Base-by-base conservation (phyloP, 352 stramenopile genomes). In the Plasmopara halstedii region DNA sequence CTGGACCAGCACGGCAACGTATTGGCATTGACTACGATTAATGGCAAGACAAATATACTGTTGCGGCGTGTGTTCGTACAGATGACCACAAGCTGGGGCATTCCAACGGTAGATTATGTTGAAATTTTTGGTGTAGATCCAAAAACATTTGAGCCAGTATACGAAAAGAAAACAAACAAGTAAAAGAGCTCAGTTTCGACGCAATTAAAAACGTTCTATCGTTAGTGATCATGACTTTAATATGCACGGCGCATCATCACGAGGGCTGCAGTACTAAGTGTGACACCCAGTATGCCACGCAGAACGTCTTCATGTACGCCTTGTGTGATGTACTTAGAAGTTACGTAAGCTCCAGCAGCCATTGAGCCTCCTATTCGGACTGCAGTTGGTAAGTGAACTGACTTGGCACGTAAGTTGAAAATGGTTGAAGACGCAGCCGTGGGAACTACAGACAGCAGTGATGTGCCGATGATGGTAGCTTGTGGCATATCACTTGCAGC, bases 81-180 rank as follows among this genome's bases (percentile, higher is more conserved):
- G 46, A 86, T 86, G 73, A 88, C 77, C 21, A 88, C 61, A 21
- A 84, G 76, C 31, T 89, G 77, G 81, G 75, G 75, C 11, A 77
- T 92, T 44, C 81, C 81, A 14, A 85, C 70, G 0, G 81, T 92
- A 33, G 77, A 88, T 42, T 88, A 82, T 61, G 62, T 92, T 39
- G 81, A 92, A 46, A 79, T 92, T 42, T 89, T 88, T 33, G 80
- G 76, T 26, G 59, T 91, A 23, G 60, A 91, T 53, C 74, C 73
- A 2, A 45, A 55, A 10, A 88, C 74, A 5, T 54, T 70, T 23
- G 80, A 67, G 36, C 39, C 51, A 7, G 80, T 86, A 35, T 91
- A 91, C 56, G 80, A 91, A 58, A 88, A 87, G 69, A 91, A 91
- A 56, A 70, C 66, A 46, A 86, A 84, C 59, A 86, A 88, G 63